These are phyloP conservation scores for Monosporascus sp. DNA, from an alignment of 2,329 filamentous ascomycete genomes.

Conservation along the genomic window DNA sequence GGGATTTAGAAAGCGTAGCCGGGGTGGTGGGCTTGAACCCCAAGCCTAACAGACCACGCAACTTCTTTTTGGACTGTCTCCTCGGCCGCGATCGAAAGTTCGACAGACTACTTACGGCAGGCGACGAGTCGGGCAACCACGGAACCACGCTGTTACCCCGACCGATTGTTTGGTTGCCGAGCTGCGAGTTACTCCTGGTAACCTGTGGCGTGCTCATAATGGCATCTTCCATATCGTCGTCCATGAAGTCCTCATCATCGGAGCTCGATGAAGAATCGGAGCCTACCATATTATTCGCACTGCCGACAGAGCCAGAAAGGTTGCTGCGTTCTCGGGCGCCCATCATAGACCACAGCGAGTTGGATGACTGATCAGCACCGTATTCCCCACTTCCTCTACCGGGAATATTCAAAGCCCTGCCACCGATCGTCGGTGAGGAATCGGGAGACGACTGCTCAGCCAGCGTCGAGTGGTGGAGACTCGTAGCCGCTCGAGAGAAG, in stretches of 20 bases:
- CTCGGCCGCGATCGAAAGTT: slow-evolving; percentile 76
- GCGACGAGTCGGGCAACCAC: slow-evolving; percentile 63
- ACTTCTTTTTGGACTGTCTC: slow-evolving; percentile 55
- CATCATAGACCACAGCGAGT: slow-evolving; percentile 67
- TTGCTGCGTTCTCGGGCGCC: slow-evolving; percentile 64
- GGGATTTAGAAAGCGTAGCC: slow-evolving; percentile 61
- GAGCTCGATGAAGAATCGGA: slow-evolving; percentile 75
- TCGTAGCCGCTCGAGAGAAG: slow-evolving; percentile 89
- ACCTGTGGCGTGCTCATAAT: slow-evolving; percentile 81
- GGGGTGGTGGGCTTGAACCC: slow-evolving; percentile 43
- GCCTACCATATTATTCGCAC: slow-evolving; percentile 67
- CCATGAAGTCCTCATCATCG: slow-evolving; percentile 65
- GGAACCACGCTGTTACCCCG: slow-evolving; percentile 35
- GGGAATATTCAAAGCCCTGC: slow-evolving; percentile 60
- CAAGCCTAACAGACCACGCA: slow-evolving; percentile 42
- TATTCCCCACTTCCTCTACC: slow-evolving; percentile 45
- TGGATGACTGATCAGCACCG: slow-evolving; percentile 60
- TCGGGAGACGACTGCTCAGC: slow-evolving; percentile 85
- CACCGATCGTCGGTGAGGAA: slow-evolving; percentile 79
- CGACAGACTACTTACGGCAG: slow-evolving; percentile 70
- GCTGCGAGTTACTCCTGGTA: slow-evolving; percentile 50
- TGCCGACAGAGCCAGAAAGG: slow-evolving; percentile 77
- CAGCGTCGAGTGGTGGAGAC: slow-evolving; percentile 90
- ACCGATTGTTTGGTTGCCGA: slow-evolving; percentile 43
- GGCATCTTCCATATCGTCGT: slow-evolving; percentile 72